Conservation (phyloP, 805 yeast species). For the Cephaloascus albidus region DNA sequence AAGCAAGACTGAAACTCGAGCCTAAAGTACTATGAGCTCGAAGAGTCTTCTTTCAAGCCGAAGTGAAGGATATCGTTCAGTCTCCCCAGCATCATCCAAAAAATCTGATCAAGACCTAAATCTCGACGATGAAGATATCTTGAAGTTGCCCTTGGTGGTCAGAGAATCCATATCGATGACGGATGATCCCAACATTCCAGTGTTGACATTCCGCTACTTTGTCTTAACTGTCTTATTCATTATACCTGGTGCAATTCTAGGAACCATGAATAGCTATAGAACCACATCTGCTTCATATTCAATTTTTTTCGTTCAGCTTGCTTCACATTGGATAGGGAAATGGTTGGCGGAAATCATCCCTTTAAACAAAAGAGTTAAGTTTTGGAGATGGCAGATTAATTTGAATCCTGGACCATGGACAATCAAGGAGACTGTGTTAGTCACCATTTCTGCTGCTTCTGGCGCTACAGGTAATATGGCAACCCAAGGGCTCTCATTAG, state of each 20-base stretch:
- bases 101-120: not conserved
- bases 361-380: constrained; percentile 8
- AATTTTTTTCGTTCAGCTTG: constrained; percentile 42
- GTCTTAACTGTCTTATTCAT: constrained; percentile 22
- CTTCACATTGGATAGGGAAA: constrained; percentile 36
- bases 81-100: not conserved
- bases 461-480: constrained; percentile 46
- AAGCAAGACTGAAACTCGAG: too few species aligned
- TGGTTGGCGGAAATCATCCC: constrained; percentile 36
- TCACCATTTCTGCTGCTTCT: constrained; percentile 41
- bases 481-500: constrained; percentile 35
- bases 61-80: not conserved
- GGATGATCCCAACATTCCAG: constrained; percentile 30
- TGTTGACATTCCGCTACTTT: constrained; percentile 25
- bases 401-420: constrained; percentile 51
- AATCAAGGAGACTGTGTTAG: constrained; percentile 42
- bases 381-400: constrained; percentile 14
- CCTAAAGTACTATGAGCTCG: too few species aligned
- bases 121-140: constrained; percentile 9
- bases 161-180: constrained; percentile 24
- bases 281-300: constrained; percentile 41
- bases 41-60: too few species aligned
- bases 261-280: constrained; percentile 30
- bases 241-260: constrained; percentile 31
- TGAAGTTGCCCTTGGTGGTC: constrained; percentile 19